phyloP scores from a whole-genome alignment of 371 early-diverging fungal species.

The Apophysomyces variabilis region DNA sequence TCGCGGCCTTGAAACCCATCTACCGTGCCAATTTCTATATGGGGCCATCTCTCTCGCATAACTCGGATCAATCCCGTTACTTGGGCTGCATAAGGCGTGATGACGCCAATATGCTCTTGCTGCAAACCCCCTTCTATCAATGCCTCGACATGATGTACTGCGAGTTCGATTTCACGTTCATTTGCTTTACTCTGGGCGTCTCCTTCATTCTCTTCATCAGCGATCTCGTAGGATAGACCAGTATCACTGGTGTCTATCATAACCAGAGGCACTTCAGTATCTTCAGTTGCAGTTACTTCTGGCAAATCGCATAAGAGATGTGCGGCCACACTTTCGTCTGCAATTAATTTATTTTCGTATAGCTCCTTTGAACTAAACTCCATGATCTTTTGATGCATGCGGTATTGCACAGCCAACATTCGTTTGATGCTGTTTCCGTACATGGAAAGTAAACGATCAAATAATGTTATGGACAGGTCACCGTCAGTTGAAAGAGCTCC shows the following conservation, averaged over 20 bases:
- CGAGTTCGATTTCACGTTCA: slow-evolving; percentile 75
- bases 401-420: slow-evolving; percentile 85
- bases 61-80: slow-evolving; percentile 55
- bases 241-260: slow-evolving; percentile 80
- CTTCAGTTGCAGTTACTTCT: slow-evolving; percentile 58
- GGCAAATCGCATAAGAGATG: slow-evolving; percentile 72
- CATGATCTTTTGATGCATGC: slow-evolving; percentile 89
- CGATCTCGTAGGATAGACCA: slow-evolving; percentile 51
- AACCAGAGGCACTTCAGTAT: slow-evolving; percentile 66
- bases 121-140: slow-evolving; percentile 70
- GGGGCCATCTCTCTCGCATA: slow-evolving; percentile 43
- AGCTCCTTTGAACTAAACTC: slow-evolving; percentile 70
- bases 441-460: slow-evolving; percentile 70
- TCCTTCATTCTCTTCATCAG: slow-evolving; percentile 56
- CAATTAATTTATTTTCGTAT: slow-evolving; percentile 67
- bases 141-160: slow-evolving; percentile 59
- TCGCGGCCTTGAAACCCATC: slow-evolving; percentile 98
- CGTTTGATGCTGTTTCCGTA: slow-evolving; percentile 63
- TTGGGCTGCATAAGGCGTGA: slow-evolving; percentile 88
- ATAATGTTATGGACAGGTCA: slow-evolving; percentile 58
- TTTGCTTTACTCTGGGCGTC: slow-evolving; percentile 74
- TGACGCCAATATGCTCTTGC: slow-evolving; percentile 76
- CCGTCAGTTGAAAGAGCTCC: slow-evolving; percentile 30
- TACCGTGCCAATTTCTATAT: slow-evolving; percentile 84
- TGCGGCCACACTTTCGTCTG: slow-evolving; percentile 67